A percentile compares a stretch with the other conserved stretches of the same genome.
These are phyloP conservation scores for Xylaria multiplex DNA, from an alignment of 2,329 filamentous ascomycete genomes.

Conservation along the genomic window DNA sequence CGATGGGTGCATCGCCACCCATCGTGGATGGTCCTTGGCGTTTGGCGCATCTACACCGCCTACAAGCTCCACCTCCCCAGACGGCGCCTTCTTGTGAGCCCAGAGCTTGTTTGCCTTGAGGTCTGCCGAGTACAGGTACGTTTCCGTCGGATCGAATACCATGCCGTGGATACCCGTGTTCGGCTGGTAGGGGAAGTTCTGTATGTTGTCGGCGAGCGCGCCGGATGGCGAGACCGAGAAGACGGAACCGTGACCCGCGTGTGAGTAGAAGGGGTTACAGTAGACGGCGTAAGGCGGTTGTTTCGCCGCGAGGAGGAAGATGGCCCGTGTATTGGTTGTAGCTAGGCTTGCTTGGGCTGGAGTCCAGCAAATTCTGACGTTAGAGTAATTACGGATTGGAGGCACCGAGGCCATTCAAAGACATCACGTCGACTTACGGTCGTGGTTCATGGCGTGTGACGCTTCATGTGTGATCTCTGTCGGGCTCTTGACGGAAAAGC, in stretches of 20 bases:
- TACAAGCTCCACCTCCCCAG: constrained; percentile 73
- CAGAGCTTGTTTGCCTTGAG: constrained; percentile 83
- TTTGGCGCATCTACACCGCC: constrained; percentile 78
- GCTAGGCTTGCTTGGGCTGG: constrained; percentile 73
- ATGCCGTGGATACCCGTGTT: constrained; percentile 82
- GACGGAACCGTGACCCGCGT: constrained; percentile 84
- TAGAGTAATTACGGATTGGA: constrained; percentile 20
- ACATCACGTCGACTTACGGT: constrained; percentile 64
- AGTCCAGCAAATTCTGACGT: constrained; percentile 27
- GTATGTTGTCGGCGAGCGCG: constrained; percentile 70
- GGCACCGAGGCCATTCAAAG: constrained; percentile 29
- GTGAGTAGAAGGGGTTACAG: constrained; percentile 89
- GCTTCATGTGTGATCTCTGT: constrained; percentile 79
- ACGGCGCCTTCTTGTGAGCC: constrained; percentile 77
- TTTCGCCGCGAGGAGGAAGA: constrained; percentile 84
- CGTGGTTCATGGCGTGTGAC: constrained; percentile 79
- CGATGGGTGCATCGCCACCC: constrained; percentile 84
- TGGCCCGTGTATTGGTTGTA: constrained; percentile 85
- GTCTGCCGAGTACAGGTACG: constrained; percentile 82
- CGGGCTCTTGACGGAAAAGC: constrained; percentile 79
- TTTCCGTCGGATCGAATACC: constrained; percentile 79
- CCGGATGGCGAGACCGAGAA: constrained; percentile 70
- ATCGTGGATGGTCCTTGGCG: constrained; percentile 80
- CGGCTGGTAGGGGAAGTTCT: constrained; percentile 77
- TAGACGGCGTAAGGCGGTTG: constrained; percentile 85